A percentile compares a stretch with the other conserved stretches of the same genome.
Conservation (phyloP, 192 early-diverging fungal genomes). For the Spinellus fusiger region DNA sequence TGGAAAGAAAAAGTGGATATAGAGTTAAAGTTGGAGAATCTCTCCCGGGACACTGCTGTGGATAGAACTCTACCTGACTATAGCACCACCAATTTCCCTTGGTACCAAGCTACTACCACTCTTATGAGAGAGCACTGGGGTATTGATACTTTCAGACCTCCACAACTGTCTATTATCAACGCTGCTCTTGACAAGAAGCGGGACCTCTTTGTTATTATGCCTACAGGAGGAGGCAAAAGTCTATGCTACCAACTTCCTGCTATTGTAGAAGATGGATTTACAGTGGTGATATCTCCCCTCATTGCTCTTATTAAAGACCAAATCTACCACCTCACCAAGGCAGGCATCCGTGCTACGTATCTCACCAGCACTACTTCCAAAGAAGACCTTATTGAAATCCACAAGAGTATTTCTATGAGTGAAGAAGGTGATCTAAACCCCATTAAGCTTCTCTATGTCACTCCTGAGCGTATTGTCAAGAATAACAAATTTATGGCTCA, state of each 20-base stretch:
- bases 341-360: slow-evolving; percentile 38
- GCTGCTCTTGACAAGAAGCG: slow-evolving; percentile 67
- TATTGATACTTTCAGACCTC: slow-evolving; percentile 63
- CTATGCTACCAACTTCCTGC: slow-evolving; percentile 94
- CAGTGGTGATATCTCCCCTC: slow-evolving; percentile 86
- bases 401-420: slow-evolving; percentile 45
- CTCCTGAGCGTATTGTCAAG: slow-evolving; percentile 83
- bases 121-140: no score
- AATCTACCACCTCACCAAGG: slow-evolving; percentile 57
- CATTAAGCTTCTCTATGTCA: slow-evolving; percentile 78
- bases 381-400: slow-evolving; percentile 40
- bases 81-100: no score
- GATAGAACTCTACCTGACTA: no score
- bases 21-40: no score
- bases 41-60: no score
- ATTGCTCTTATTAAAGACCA: slow-evolving; percentile 95
- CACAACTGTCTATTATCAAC: slow-evolving; percentile 85
- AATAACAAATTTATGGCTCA: slow-evolving; percentile 53
- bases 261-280: slow-evolving; percentile 71
- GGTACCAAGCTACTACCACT: no score
- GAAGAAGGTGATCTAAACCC: slow-evolving; percentile 35
- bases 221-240: slow-evolving; percentile 93
- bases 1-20: no score
- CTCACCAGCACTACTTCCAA: slow-evolving; percentile 48
- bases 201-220: slow-evolving; percentile 91